Percentiles rank a stretch among this genome's conserved stretches.
Conservation (phyloP, 108 stramenopile genomes). For the Epithemia pelagica region DNA sequence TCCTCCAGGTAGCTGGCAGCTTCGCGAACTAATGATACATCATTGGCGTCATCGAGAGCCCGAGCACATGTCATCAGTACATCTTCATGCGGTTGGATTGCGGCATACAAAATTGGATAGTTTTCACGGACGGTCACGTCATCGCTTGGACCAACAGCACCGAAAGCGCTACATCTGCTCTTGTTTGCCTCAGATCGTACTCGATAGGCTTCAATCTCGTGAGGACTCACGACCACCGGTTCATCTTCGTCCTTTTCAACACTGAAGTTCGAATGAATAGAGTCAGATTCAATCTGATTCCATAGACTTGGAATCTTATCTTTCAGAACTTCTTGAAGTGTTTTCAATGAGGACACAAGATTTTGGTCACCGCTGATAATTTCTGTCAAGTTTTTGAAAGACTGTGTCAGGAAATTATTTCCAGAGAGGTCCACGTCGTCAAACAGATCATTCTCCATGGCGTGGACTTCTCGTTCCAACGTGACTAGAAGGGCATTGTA, state of each 20-base stretch:
- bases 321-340: constrained; percentile 7
- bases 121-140: neutral
- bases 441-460: constrained; percentile 69
- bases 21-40: constrained; percentile 81
- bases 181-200: constrained; percentile 15
- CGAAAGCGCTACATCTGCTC: neutral
- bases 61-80: constrained; percentile 79
- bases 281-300: neutral
- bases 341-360: neutral
- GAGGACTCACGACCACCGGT: constrained; percentile 56
- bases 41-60: constrained; percentile 58
- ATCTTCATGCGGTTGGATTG: constrained; percentile 66
- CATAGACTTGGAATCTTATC: constrained; percentile 18
- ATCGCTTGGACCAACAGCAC: neutral
- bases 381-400: constrained; percentile 28
- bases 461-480: constrained; percentile 41
- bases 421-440: constrained; percentile 59
- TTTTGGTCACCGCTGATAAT: constrained; percentile 15
- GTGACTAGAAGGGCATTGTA: constrained; percentile 33
- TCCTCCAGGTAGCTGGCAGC: constrained; percentile 80
- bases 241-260: constrained; percentile 38
- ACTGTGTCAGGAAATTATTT: constrained; percentile 57
- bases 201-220: constrained; percentile 56
- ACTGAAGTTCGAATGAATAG: neutral
- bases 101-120: constrained; percentile 74